Evolutionary conservation across 23 red algal genomes (phyloP).

Genomic region (Gracilaria vermiculophylla): DNA sequence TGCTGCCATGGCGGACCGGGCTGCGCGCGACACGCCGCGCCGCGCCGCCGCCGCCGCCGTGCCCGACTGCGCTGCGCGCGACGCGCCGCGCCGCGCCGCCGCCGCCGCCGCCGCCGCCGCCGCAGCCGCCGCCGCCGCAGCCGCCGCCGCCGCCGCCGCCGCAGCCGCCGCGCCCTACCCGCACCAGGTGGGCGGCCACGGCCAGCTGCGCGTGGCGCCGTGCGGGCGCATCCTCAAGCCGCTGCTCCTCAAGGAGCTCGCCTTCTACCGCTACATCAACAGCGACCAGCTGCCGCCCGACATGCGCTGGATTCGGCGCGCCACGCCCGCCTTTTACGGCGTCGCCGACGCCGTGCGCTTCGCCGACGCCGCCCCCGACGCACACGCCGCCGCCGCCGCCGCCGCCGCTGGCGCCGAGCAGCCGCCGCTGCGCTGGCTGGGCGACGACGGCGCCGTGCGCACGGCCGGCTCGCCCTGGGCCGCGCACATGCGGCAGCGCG

Average conservation of each 20-base stretch:
- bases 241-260: constrained; percentile 61
- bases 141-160: no score
- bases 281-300: constrained; percentile 14
- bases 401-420: not conserved
- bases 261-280: constrained; percentile 81
- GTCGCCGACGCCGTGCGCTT: no score
- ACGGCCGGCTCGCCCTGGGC: constrained; percentile 12
- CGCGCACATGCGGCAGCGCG: not conserved
- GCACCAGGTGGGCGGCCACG: constrained; percentile 97
- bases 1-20: not conserved
- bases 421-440: not conserved
- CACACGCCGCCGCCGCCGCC: not conserved
- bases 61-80: not conserved
- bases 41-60: not conserved
- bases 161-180: constrained; percentile 38
- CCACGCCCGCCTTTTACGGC: constrained; percentile 73
- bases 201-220: constrained; percentile 40
- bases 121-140: no score
- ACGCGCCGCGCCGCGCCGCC: not conserved
- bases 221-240: constrained; percentile 73
- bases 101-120: no score
- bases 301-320: constrained; percentile 56
- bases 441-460: not conserved
- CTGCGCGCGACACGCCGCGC: no score
- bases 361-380: not conserved